Percentiles rank a stretch among this genome's conserved stretches.
Evolutionary conservation across 208 protist genomes (phyloP).

Genomic region (Trypanosoma scelopori): DNA sequence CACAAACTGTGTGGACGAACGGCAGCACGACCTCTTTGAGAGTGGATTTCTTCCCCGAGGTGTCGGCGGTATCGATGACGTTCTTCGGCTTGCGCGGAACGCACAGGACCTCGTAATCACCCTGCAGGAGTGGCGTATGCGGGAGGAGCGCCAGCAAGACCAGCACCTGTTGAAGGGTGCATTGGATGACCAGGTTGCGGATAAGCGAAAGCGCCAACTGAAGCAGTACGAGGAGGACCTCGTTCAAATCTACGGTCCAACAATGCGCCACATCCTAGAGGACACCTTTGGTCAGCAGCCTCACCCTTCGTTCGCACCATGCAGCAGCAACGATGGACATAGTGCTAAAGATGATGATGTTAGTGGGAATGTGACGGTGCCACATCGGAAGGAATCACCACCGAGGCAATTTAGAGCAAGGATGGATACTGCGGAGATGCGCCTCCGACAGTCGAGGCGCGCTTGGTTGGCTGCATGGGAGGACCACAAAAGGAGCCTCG

Average conservation of each 20-base stretch:
- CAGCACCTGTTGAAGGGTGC: slow-evolving; percentile 32
- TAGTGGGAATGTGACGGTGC: slow-evolving; percentile 5
- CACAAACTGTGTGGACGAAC: not conserved
- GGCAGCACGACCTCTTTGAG: slow-evolving; percentile 4
- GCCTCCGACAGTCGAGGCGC: slow-evolving; percentile 4
- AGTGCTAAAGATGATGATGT: not conserved
- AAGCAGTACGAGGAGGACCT: slow-evolving; percentile 59
- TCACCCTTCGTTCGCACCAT: not conserved
- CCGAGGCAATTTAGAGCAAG: not conserved
- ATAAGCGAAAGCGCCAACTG: slow-evolving; percentile 37
- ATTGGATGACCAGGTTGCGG: slow-evolving; percentile 48
- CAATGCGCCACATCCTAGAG: slow-evolving; percentile 42
- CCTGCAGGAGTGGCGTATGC: slow-evolving; percentile 39
- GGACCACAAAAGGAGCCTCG: slow-evolving; percentile 6
- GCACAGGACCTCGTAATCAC: slow-evolving; percentile 34
- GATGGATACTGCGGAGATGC: not conserved
- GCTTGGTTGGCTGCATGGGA: slow-evolving; percentile 21
- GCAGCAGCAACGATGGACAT: not conserved
- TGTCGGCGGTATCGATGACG: slow-evolving; percentile 45
- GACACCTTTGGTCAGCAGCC: slow-evolving; percentile 37
- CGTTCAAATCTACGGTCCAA: slow-evolving; percentile 50
- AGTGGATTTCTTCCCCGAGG: slow-evolving; percentile 38
- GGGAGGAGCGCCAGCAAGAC: slow-evolving; percentile 24
- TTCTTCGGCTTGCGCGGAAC: slow-evolving; percentile 39
- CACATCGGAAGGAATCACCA: slow-evolving; percentile 1